Evolutionary conservation across 208 protist genomes (phyloP), one percentile per base, ranked within the genome.

Genomic region (Porcisia hertigi): DNA sequence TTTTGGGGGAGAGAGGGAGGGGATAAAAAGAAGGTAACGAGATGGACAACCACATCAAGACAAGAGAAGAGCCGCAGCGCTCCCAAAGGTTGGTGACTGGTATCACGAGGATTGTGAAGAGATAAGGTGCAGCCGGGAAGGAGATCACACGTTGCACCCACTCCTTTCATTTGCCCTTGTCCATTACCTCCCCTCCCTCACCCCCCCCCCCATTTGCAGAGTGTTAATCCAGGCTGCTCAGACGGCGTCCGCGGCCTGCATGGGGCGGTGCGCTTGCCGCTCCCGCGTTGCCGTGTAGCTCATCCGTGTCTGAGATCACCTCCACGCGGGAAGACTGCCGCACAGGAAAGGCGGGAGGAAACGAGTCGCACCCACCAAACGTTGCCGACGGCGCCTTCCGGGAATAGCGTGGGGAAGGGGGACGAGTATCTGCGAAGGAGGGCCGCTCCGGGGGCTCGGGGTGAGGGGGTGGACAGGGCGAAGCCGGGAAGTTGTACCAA

Each of bases 311-410:
- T 3, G 77, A 73, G 25, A 81, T 71, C 65, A 77, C 77, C 77
- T 81, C 77, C 30, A 81, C 77, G 47, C 77, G 70, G 54, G 77
- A 81, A 20, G 77, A 81, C 71, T 81, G 77, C 7, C 77, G 77
- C 71, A 72, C 62, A 11, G 64, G 57, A 16, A 60, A 59, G 14
- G 36, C 59, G 1, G 57, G 54, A 16, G 64, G 54, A 64, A 72
- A 76, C 63, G 69, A 57, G 60, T 76, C 64, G 41, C 39, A 49
- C 43, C 64, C 77, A 36, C 53, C 47, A 67, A 72, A 43, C 16
- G 66, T 30, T 16, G 65, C 14, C 36, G 66, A 63, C 30, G 69
- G 54, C 25, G 69, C 69, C 52, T 63, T 49, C 53, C n/a, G 20
- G 36, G 53, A n/a, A 52, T 39, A 55, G 45, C 45, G 45, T 8